Base-by-base conservation (phyloP, 192 early-diverging fungal genomes). In the Oehlia diaphana region DNA sequence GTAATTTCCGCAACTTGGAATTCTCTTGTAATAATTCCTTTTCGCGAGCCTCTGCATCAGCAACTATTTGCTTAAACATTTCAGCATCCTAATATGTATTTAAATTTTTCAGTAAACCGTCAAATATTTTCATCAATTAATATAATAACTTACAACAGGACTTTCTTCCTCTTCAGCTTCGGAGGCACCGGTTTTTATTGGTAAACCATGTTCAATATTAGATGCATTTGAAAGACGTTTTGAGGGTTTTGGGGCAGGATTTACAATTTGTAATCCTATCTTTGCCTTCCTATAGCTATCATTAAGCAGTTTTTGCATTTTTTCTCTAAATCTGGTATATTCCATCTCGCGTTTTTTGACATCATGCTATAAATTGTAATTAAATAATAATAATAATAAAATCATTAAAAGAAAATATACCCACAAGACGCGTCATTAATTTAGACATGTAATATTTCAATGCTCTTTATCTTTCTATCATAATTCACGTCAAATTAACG, bases 271-370 rank as follows among this genome's bases (percentile, higher is more conserved):
- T 9, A 65, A n/a, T 21, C 77, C 67, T 33, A 65, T 66, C 0
- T 68, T 78, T 28, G 77, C 63, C 33, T n/a, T 19, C 42, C 23
- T 47, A 21, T 78, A 78, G 16, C 23, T 78, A 26, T 68, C 66
- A 61, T 70, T 78, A n/a, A 78, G 65, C 8, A 69, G 9, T 61
- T 42, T 47, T 78, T 65, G 63, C 77, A 78, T 78, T 35, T 70
- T 23, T 53, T 78, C 77, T 70, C 70, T 78, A 65, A 78, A 78
- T n/a, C 77, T 49, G 5, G 42, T 28, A 70, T 78, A 78, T 21
- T 78, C 77, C 12, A 16, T 12, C 31, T 78, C 77, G 5, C 66
- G 44, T 78, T 78, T 78, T 70, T 67, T 53, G 33, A 78, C 39
- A 8, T 78, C 77, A 70, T 78, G 77, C 77, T 78, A 78, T 31